Conservation (phyloP, 1,284 basidiomycete genomes). For the Papiliotrema nemorosa region DNA sequence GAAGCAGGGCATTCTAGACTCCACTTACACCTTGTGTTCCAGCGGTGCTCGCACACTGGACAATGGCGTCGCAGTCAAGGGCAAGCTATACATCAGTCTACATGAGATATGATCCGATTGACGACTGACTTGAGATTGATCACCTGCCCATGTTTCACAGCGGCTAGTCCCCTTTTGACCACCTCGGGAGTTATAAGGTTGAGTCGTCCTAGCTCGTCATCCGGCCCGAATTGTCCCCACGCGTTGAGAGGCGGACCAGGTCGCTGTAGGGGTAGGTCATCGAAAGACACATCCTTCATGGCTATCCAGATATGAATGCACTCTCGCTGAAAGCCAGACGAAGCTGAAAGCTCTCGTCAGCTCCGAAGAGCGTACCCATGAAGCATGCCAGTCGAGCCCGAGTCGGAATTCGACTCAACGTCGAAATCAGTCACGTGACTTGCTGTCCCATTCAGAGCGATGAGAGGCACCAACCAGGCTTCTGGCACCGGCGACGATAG, state of each 20-base stretch:
- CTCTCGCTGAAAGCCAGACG: too few species aligned
- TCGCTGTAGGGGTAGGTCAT: conserved; percentile 1
- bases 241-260: conserved; percentile 17
- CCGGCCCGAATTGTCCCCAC: conserved; percentile 18
- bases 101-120: neutral
- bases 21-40: neutral
- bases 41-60: neutral
- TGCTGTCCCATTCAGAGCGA: too few species aligned
- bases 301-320: too few species aligned
- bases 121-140: conserved; percentile 16
- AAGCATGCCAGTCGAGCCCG: too few species aligned
- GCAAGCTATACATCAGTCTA: neutral
- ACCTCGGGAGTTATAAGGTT: conserved; percentile 18
- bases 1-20: too few species aligned
- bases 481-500: too few species aligned
- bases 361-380: too few species aligned
- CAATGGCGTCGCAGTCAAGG: neutral
- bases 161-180: conserved; percentile 12
- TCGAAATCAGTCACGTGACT: too few species aligned
- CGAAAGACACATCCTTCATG: too few species aligned
- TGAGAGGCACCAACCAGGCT: too few species aligned
- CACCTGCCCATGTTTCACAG: conserved; percentile 12
- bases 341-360: too few species aligned
- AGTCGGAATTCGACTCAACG: too few species aligned
- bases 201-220: conserved; percentile 19